Evolutionary conservation across 2,329 filamentous ascomycete genomes (phyloP), one percentile per base, ranked within the genome.

Genomic region (Fusarium sp.): DNA sequence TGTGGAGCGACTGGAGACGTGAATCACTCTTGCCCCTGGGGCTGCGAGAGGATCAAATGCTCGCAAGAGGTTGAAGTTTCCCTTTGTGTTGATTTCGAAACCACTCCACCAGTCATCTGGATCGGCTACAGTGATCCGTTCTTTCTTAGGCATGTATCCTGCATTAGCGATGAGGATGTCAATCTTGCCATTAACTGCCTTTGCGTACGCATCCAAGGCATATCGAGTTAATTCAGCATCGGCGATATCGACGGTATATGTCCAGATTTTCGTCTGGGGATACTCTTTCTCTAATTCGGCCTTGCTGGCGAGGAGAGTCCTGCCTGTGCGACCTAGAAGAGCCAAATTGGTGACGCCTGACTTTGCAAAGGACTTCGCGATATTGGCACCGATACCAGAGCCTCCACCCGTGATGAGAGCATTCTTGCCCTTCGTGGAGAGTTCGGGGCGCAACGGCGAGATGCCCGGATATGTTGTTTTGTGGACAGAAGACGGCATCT

Each of bases 331-430:
- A 19, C 80, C 83, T 1, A 81, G 66, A 43, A 86, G 76, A 43
- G 80, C 78, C 26, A 85, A 68, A 13, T 76, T 76, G 13, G 74
- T 55, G 13, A 82, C 79, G 0, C 78, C 78, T 0, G 84, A 85
- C 12, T 74, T 62, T 18, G 80, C 77, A 69, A 85, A 92, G 42
- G 89, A 81, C 52, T 84, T 82, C 7, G 90, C 89, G 12, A 91
- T 86, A 2, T 88, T 86, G 55, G 88, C 86, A 3, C 90, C 90
- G 46, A 92, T 86, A 25, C 89, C 89, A 2, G 84, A 85, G 6
- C 86, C 86, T 13, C 85, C 89, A 25, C 90, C 90, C 6, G 88
- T 91, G 74, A 92, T 88, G 18, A 92, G 80, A 11, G 90, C 87
- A 19, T 84, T 88, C 26, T 77, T 77, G 7, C 80, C 79, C 19